A percentile compares a stretch with the other conserved stretches of the same genome.
Evolutionary conservation across 208 protist species (phyloP).

Genomic region (Acanthamoeba rhysodes): DNA sequence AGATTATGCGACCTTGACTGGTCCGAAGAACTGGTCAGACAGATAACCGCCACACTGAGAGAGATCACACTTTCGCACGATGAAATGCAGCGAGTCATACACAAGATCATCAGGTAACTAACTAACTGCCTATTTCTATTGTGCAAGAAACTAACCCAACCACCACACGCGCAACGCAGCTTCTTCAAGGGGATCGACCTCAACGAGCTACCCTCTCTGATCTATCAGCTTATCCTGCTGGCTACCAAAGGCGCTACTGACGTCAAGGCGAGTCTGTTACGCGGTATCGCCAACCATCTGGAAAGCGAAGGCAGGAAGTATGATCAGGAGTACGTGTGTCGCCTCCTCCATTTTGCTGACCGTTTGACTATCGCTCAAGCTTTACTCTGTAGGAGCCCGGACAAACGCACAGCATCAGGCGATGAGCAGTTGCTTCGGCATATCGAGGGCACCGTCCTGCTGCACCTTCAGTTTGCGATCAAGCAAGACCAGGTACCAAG

Average conservation of each 20-base stretch:
- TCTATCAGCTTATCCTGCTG: constrained; percentile 72
- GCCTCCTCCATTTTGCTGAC: not conserved
- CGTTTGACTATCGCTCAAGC: not conserved
- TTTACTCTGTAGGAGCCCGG: not conserved
- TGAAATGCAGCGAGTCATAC: constrained; percentile 3
- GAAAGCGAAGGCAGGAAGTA: constrained; percentile 23
- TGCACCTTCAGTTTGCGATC: constrained; percentile 75
- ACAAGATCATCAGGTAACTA: constrained; percentile 28
- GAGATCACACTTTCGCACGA: constrained; percentile 21
- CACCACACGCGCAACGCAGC: not conserved
- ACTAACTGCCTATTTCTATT: not conserved
- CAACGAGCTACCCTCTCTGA: constrained; percentile 67
- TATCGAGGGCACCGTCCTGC: constrained; percentile 69
- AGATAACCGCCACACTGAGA: constrained; percentile 16
- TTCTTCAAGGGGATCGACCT: constrained; percentile 53
- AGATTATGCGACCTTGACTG: constrained; percentile 48
- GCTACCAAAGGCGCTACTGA: constrained; percentile 55
- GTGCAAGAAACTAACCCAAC: not conserved
- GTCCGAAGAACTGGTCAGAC: constrained; percentile 15
- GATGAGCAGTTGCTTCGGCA: constrained; percentile 33
- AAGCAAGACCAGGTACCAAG: constrained; percentile 66
- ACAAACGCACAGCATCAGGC: not conserved
- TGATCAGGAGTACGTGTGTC: constrained; percentile 15
- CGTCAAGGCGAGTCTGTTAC: constrained; percentile 20
- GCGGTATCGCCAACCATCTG: constrained; percentile 67